phyloP scores from a whole-genome alignment of 345 rosid species.

The Raphanus sativus region DNA sequence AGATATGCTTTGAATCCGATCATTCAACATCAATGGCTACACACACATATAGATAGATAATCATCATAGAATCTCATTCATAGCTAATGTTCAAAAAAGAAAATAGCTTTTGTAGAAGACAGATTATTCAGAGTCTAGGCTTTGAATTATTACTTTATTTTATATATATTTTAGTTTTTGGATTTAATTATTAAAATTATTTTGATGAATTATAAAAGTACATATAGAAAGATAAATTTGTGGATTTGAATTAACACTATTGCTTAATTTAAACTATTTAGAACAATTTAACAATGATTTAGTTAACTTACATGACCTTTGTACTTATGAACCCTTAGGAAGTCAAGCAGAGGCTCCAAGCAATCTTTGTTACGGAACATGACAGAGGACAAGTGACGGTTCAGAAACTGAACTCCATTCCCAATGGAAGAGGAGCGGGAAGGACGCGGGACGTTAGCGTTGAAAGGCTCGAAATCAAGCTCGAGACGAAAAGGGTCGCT shows the following conservation, averaged over 20 bases:
- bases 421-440: conserved; percentile 92
- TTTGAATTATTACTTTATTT: too few relatives aligned
- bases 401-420: conserved; percentile 98
- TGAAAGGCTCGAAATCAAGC: conserved; percentile 98
- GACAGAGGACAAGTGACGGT: conserved; percentile 89
- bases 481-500: conserved; percentile 63
- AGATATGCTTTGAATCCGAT: conserved; percentile 62
- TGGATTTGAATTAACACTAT: background rate
- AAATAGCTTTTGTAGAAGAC: background rate
- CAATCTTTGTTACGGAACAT: conserved; percentile 94
- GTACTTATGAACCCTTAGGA: conserved; percentile 77
- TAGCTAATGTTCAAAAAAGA: background rate
- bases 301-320: conserved; percentile 80
- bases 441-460: conserved; percentile 84
- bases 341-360: conserved; percentile 83
- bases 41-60: conserved; percentile 9
- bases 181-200: too few relatives aligned
- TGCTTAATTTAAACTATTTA: too few relatives aligned
- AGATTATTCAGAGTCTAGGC: too few relatives aligned
- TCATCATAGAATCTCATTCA: background rate
- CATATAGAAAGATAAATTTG: background rate
- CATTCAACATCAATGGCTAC: conserved; percentile 94
- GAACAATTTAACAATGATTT: too few relatives aligned
- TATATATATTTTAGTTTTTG: too few relatives aligned
- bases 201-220: background rate